Evolutionary conservation across 2,329 filamentous ascomycete genomes (phyloP).

Genomic region (Paecilomyces formosus): DNA sequence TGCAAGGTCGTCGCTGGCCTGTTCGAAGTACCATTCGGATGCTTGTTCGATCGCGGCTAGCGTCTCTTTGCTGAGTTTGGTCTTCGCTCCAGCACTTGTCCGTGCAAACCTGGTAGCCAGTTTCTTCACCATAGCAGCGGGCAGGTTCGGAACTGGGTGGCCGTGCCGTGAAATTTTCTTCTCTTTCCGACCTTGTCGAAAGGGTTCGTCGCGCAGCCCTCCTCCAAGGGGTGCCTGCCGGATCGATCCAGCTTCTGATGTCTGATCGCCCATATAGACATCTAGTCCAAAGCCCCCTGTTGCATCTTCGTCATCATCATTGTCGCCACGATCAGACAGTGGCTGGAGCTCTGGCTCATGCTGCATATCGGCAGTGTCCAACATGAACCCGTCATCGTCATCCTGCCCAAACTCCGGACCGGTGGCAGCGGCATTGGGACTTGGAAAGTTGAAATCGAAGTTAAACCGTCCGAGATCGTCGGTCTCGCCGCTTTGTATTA

Average conservation of each 20-base stretch:
- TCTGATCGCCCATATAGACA: slow-evolving; percentile 18
- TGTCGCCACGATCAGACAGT: slow-evolving; percentile 4
- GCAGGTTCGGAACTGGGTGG: slow-evolving; percentile 67
- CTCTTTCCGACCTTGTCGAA: slow-evolving; percentile 34
- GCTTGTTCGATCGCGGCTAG: slow-evolving; percentile 69
- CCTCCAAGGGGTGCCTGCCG: slow-evolving; percentile 22
- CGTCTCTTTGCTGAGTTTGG: slow-evolving; percentile 66
- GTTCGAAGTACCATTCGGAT: slow-evolving; percentile 88
- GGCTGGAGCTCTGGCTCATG: slow-evolving; percentile 16
- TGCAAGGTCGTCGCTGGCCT: slow-evolving; percentile 69
- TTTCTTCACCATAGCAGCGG: slow-evolving; percentile 63
- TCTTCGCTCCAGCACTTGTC: slow-evolving; percentile 56
- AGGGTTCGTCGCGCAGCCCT: slow-evolving; percentile 26
- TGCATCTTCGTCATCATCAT: slow-evolving; percentile 8
- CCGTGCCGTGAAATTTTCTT: slow-evolving; percentile 62
- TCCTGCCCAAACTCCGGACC: slow-evolving; percentile 25
- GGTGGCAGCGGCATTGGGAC: slow-evolving; percentile 22
- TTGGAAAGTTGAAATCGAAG: slow-evolving; percentile 33
- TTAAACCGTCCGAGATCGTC: slow-evolving; percentile 36
- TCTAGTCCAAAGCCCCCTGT: slow-evolving; percentile 25
- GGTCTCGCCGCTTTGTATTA: slow-evolving; percentile 32
- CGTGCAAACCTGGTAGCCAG: slow-evolving; percentile 59
- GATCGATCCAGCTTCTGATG: slow-evolving; percentile 22
- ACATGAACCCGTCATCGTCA: slow-evolving; percentile 28
- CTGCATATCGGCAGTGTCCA: slow-evolving; percentile 20